phyloP scores from a whole-genome alignment of 2,329 filamentous ascomycete species.

The Claviceps sp. region DNA sequence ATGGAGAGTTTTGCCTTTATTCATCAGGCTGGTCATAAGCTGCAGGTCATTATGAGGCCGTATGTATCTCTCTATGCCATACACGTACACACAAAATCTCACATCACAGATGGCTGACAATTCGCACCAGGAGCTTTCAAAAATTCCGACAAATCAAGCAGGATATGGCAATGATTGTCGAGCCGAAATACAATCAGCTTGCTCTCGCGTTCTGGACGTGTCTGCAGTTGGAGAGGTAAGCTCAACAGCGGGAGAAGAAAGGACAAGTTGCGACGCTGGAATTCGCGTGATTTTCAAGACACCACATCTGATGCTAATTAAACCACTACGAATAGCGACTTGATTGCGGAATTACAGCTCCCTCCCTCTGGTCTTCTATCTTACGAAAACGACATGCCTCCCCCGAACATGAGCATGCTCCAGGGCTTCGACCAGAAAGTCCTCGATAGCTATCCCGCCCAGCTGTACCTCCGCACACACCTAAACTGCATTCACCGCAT shows the following conservation, averaged over 20 bases:
- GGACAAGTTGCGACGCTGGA: background rate
- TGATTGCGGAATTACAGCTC: constrained; percentile 69
- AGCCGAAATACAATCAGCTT: constrained; percentile 43
- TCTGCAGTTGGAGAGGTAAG: constrained; percentile 75
- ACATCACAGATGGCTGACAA: background rate
- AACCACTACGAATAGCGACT: constrained; percentile 45
- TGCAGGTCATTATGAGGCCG: constrained; percentile 65
- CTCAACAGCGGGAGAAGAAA: background rate
- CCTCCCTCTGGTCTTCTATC: constrained; percentile 48
- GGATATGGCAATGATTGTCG: constrained; percentile 25
- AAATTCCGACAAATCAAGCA: constrained; percentile 30
- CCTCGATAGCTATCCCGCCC: constrained; percentile 46
- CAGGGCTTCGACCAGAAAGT: constrained; percentile 33
- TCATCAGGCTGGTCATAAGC: constrained; percentile 38
- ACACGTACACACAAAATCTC: background rate
- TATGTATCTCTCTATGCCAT: constrained; percentile 27
- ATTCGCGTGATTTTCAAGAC: background rate
- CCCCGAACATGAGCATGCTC: constrained; percentile 41
- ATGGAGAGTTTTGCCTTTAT: constrained; percentile 67
- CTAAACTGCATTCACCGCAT: constrained; percentile 49
- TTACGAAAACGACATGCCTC: constrained; percentile 51
- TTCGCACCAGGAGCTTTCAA: constrained; percentile 29
- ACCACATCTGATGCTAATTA: background rate
- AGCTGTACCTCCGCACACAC: constrained; percentile 50
- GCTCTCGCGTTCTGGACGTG: constrained; percentile 85